phyloP scores from a whole-genome alignment of 306 rosid genomes.

The Gynostemma pentaphyllum region DNA sequence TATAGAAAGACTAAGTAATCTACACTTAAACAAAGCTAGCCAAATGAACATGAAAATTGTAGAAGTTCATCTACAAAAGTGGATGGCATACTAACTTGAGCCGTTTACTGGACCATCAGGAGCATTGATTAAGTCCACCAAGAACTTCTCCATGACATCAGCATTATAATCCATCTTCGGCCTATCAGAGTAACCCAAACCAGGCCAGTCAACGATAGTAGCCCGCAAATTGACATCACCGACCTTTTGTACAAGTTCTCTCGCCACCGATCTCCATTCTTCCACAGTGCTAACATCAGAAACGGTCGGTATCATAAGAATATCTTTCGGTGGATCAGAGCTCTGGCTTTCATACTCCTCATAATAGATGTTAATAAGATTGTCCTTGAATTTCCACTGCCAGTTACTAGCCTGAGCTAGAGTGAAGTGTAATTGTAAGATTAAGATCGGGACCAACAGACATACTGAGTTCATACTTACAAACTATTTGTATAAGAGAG shows the following conservation, averaged over 20 bases:
- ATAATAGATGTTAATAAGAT: slow-evolving; percentile 55
- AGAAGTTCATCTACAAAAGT: neutral
- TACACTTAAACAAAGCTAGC: neutral
- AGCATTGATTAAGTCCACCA: slow-evolving; percentile 75
- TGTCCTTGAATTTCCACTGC: slow-evolving; percentile 85
- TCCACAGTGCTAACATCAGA: slow-evolving; percentile 96
- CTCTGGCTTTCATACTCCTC: slow-evolving; percentile 64
- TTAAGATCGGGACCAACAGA: slow-evolving; percentile 12
- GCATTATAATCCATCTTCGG: slow-evolving; percentile 84
- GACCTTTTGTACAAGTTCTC: slow-evolving; percentile 49
- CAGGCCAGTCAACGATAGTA: slow-evolving; percentile 96
- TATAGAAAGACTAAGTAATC: neutral
- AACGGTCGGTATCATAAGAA: slow-evolving; percentile 82
- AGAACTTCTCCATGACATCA: slow-evolving; percentile 68
- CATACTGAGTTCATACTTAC: neutral
- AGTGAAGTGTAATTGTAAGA: slow-evolving; percentile 7
- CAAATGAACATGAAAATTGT: neutral
- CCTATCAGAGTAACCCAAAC: slow-evolving; percentile 82
- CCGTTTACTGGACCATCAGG: slow-evolving; percentile 52
- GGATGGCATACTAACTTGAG: slow-evolving; percentile 37
- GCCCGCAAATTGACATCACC: slow-evolving; percentile 60
- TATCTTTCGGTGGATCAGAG: slow-evolving; percentile 46
- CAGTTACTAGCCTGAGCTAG: slow-evolving; percentile 57
- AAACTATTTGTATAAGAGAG: neutral
- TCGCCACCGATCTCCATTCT: slow-evolving; percentile 89